Conservation (phyloP, 1,284 basidiomycete species). For the Phellopilus nigrolimitatus region DNA sequence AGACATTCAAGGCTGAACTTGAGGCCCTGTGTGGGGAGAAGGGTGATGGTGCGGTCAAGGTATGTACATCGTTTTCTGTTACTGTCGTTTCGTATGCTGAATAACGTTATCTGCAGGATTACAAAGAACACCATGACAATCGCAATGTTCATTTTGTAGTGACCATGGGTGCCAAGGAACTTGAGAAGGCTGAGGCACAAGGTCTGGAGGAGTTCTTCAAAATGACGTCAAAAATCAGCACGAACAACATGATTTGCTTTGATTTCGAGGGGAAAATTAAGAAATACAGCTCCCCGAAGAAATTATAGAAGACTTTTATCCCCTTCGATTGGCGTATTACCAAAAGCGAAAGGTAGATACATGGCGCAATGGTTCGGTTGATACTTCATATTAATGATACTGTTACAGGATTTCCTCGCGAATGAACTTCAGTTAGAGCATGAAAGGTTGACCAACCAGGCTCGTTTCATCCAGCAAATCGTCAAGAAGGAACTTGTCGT, state of each 20-base stretch:
- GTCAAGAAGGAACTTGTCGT: conserved; percentile 86
- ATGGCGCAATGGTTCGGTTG: background rate
- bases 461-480: conserved; percentile 97
- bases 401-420: conserved; percentile 73
- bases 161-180: conserved; percentile 75
- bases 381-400: conserved; percentile 1
- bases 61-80: conserved; percentile 26
- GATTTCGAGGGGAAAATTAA: conserved; percentile 96
- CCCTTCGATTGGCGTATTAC: conserved; percentile 85
- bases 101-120: conserved; percentile 56
- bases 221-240: conserved; percentile 77
- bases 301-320: conserved; percentile 93
- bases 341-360: conserved; percentile 88
- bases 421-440: conserved; percentile 80
- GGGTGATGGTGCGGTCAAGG: conserved; percentile 63
- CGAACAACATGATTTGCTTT: conserved; percentile 98
- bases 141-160: conserved; percentile 89
- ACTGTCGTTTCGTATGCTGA: conserved; percentile 12
- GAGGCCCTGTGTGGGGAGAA: conserved; percentile 79
- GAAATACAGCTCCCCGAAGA: conserved; percentile 89
- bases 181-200: conserved; percentile 85
- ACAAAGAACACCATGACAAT: conserved; percentile 95
- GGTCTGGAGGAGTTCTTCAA: conserved; percentile 93
- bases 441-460: conserved; percentile 91
- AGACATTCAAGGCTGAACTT: conserved; percentile 86